These are phyloP conservation scores for Chaetomiaceae sp. DNA, from an alignment of 2,329 filamentous ascomycete species.

Conservation along the genomic window DNA sequence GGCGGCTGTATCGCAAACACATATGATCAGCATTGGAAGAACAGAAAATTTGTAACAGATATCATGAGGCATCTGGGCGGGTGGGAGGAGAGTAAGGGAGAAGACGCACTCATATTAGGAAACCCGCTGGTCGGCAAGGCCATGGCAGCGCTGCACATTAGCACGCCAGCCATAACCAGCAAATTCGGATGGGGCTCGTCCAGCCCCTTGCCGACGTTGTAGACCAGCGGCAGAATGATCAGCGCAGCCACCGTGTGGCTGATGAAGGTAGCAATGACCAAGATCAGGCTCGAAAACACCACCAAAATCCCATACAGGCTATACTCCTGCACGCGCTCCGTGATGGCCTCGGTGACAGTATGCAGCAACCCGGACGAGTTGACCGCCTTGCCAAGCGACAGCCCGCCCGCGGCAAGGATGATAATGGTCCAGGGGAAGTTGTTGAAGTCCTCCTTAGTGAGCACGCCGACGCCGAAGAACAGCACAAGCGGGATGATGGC, in stretches of 20 bases:
- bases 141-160: conserved; percentile 99
- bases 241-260: conserved; percentile 93
- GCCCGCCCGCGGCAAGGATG: conserved; percentile 87
- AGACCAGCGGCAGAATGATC: conserved; percentile 87
- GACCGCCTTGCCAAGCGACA: conserved; percentile 89
- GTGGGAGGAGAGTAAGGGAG: background rate
- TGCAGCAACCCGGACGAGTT: conserved; percentile 88
- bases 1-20: conserved; percentile 70
- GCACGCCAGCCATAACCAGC: conserved; percentile 85
- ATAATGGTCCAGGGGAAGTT: conserved; percentile 99
- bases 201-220: conserved; percentile 79
- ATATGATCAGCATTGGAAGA: no score
- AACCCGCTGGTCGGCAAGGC: conserved; percentile 92
- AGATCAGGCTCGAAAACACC: conserved; percentile 75
- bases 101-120: conserved; percentile 93
- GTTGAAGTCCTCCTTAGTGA: conserved; percentile 99
- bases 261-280: conserved; percentile 95
- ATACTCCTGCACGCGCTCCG: conserved; percentile 64
- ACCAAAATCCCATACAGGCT: conserved; percentile 80
- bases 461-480: conserved; percentile 92
- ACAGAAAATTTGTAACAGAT: no score
- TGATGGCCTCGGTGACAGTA: conserved; percentile 76
- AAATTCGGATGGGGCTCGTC: conserved; percentile 86
- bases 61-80: no score
- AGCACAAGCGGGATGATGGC: conserved; percentile 92